A percentile compares a stretch with the other conserved stretches of the same genome.
phyloP scores from a whole-genome alignment of 176 grass and related monocot species.

The Ensete glaucum region DNA sequence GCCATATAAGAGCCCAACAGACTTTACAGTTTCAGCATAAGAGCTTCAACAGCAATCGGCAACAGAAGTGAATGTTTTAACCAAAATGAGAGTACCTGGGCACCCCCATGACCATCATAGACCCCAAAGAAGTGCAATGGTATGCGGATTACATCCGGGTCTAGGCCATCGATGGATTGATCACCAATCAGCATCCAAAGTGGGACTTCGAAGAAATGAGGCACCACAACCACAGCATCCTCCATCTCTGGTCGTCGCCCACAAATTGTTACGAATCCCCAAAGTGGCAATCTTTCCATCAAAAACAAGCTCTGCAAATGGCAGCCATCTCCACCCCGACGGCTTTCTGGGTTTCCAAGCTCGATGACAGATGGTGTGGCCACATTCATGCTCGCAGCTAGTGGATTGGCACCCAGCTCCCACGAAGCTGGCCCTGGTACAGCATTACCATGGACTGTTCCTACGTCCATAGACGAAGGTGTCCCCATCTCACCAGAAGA shows the following conservation, averaged over 20 bases:
- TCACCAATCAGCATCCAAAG: conserved; percentile 59
- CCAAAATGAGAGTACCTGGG: conserved; percentile 8
- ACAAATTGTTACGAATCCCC: conserved; percentile 53
- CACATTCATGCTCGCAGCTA: not conserved
- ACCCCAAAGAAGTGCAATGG: conserved; percentile 27
- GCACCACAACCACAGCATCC: conserved; percentile 36
- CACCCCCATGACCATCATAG: conserved; percentile 28
- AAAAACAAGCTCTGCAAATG: too few species aligned
- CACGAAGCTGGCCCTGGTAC: not conserved
- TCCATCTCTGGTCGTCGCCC: conserved; percentile 66
- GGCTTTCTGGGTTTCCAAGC: not conserved
- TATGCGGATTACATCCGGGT: conserved; percentile 40
- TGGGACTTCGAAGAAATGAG: conserved; percentile 53
- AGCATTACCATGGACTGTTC: not conserved
- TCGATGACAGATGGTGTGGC: not conserved
- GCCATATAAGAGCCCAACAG: not conserved
- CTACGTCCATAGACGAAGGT: not conserved
- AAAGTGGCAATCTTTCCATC: conserved; percentile 31
- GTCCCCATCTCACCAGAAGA: conserved; percentile 21
- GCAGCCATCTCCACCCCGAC: not conserved
- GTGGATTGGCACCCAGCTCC: not conserved
- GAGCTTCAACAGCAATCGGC: not conserved
- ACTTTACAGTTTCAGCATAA: not conserved
- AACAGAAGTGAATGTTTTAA: not conserved
- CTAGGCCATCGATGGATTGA: conserved; percentile 35